A percentile compares a stretch with the other conserved stretches of the same genome.
Evolutionary conservation across 495 filamentous ascomycete genomes (phyloP).

Genomic region (Cercophora sp.): DNA sequence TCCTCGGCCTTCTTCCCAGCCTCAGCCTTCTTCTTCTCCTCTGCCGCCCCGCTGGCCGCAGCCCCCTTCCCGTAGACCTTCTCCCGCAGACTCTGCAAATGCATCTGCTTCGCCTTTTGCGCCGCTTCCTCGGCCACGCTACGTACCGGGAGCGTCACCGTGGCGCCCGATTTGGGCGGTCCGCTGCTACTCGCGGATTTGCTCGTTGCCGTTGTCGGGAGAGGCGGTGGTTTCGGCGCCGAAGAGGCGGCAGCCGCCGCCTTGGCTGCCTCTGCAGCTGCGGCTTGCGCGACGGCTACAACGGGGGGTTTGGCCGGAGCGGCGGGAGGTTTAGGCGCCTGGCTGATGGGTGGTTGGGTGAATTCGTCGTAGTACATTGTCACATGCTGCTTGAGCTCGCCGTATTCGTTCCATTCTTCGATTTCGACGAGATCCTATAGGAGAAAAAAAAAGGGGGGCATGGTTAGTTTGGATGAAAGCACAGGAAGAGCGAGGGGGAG

Average conservation of each 20-base stretch:
- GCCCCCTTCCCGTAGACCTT: constrained; percentile 33
- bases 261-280: constrained; percentile 28
- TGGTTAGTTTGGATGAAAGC: no score
- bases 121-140: constrained; percentile 70
- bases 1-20: not conserved
- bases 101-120: constrained; percentile 53
- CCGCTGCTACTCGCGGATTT: constrained; percentile 19
- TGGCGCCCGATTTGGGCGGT: constrained; percentile 2
- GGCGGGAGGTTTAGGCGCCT: constrained; percentile 30
- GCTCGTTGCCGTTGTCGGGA: constrained; percentile 22
- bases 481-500: not conserved
- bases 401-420: constrained; percentile 99
- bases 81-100: constrained; percentile 37
- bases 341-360: constrained; percentile 42
- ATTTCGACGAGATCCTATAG: constrained; percentile 82
- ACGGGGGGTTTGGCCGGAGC: constrained; percentile 24
- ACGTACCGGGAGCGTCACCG: constrained; percentile 51
- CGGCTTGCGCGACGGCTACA: constrained; percentile 34
- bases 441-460: no score
- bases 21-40: not conserved
- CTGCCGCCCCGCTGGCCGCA: constrained; percentile 8
- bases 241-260: constrained; percentile 37
- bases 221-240: constrained; percentile 12
- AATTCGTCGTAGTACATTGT: constrained; percentile 54
- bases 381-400: constrained; percentile 84